phyloP scores from a whole-genome alignment of 2,329 filamentous ascomycete genomes.

The Trichothecium sympodiale region DNA sequence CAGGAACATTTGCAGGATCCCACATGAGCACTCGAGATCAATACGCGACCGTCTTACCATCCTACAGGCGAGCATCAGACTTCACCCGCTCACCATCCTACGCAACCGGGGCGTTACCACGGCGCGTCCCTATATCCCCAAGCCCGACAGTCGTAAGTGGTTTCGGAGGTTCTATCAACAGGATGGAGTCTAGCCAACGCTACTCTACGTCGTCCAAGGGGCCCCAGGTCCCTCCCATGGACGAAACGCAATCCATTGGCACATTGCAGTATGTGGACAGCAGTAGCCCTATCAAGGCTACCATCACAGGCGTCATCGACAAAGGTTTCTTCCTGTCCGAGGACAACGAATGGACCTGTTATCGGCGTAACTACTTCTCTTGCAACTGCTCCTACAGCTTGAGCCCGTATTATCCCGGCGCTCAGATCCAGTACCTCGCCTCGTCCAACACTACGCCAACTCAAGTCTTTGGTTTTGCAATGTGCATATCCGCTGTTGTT shows the following conservation, averaged over 20 bases:
- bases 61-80: conserved; percentile 36
- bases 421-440: conserved; percentile 39
- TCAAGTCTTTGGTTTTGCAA: conserved; percentile 63
- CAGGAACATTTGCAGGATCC: conserved; percentile 36
- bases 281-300: conserved; percentile 47
- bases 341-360: conserved; percentile 84
- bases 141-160: conserved; percentile 36
- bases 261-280: conserved; percentile 50
- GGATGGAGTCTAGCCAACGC: conserved; percentile 34
- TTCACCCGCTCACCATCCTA: conserved; percentile 41
- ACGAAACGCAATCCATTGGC: conserved; percentile 39
- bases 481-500: conserved; percentile 75
- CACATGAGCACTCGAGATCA: conserved; percentile 41
- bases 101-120: conserved; percentile 21
- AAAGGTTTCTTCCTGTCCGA: conserved; percentile 71
- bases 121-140: conserved; percentile 42
- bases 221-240: conserved; percentile 40
- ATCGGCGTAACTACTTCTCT: conserved; percentile 83
- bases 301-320: conserved; percentile 71
- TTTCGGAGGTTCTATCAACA: conserved; percentile 31
- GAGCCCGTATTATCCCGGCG: conserved; percentile 39
- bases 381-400: conserved; percentile 71
- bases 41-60: conserved; percentile 39
- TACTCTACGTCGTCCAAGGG: conserved; percentile 18
- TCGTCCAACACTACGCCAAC: conserved; percentile 40